Base-by-base conservation (phyloP, 352 stramenopile genomes). In the Sclerospora graminicola region DNA sequence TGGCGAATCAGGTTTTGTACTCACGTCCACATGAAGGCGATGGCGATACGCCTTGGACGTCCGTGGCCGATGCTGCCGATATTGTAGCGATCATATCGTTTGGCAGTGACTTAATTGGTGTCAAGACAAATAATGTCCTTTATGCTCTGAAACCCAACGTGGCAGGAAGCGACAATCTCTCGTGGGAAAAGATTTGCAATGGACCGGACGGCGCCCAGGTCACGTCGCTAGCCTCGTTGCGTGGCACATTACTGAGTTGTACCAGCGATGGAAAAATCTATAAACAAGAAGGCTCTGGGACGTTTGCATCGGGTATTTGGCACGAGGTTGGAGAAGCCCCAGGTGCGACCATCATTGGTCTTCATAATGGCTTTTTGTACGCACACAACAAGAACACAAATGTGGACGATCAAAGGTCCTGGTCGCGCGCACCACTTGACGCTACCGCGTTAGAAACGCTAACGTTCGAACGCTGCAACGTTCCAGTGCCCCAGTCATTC, bases 351-450 rank as follows among this genome's bases (percentile, higher is more conserved):
- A 51, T 57, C 4, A 86, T 92, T 35, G 66, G 57, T 1, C 55
- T 88, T n/a, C 76, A 87, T 69, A 84, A 88, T 48, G 62, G 68
- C 2, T 84, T 64, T 34, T 36, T 89, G 41, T 89, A 89, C 51
- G 77, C 63, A 3, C 56, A 63, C 41, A 63, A n/a, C 42, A 49
- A 3, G 34, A 20, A 10, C 29, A n/a, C n/a, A n/a, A n/a, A n/a
- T n/a, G n/a, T 31, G 14, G 38, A 45, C 15, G 29, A 45, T 18
- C 8, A 24, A 0, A 37, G 29, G 14, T 28, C 59, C 30, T 91
- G 74, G 76, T 73, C 58, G 35, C 71, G 74, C 10, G 74, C 80
- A 10, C 60, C 48, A 5, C 45, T 87, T 32, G 59, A 66, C 1
- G 54, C 51, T 0, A 57, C 71, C 8, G 69, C 64, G 10, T 59